These are phyloP conservation scores for Yarrowia keelungensis DNA, from an alignment of 805 yeast genomes.

Conservation along the genomic window DNA sequence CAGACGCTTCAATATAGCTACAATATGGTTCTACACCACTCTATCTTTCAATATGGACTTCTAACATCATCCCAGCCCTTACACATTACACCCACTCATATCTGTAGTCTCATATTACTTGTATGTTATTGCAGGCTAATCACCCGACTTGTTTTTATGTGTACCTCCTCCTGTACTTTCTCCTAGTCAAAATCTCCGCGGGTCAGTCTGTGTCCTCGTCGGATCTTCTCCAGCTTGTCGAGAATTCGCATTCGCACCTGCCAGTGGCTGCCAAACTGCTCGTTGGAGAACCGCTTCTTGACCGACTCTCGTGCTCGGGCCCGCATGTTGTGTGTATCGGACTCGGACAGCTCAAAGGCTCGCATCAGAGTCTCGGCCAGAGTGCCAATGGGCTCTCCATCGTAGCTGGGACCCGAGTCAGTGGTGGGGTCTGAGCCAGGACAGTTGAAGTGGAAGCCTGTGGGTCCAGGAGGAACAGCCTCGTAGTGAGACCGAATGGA, in stretches of 20 bases:
- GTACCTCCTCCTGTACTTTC: too few relatives aligned
- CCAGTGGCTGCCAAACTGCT: conserved; percentile 65
- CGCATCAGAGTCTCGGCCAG: conserved; percentile 49
- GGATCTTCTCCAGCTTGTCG: conserved; percentile 43
- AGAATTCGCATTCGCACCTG: conserved; percentile 43
- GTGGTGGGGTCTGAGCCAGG: conserved; percentile 61
- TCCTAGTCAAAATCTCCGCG: conserved; percentile 42
- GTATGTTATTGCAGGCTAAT: too few relatives aligned
- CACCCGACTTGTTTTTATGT: too few relatives aligned
- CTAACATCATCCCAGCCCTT: too few relatives aligned
- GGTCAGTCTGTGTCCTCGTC: conserved; percentile 42
- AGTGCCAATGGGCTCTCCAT: conserved; percentile 47
- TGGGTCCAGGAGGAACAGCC: conserved; percentile 42
- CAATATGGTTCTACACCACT: too few relatives aligned
- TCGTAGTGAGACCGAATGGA: conserved; percentile 25
- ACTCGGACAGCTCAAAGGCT: conserved; percentile 53
- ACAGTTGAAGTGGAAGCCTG: conserved; percentile 86
- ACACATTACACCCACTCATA: too few relatives aligned
- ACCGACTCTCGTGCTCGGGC: conserved; percentile 51
- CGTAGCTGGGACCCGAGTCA: conserved; percentile 8
- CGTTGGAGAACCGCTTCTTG: conserved; percentile 67
- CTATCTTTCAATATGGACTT: too few relatives aligned
- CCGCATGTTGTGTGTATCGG: conserved; percentile 55
- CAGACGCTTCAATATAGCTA: too few relatives aligned
- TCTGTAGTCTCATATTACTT: too few relatives aligned